Conservation (phyloP, 148 eudicot genomes). For the Selenicereus undatus region DNA sequence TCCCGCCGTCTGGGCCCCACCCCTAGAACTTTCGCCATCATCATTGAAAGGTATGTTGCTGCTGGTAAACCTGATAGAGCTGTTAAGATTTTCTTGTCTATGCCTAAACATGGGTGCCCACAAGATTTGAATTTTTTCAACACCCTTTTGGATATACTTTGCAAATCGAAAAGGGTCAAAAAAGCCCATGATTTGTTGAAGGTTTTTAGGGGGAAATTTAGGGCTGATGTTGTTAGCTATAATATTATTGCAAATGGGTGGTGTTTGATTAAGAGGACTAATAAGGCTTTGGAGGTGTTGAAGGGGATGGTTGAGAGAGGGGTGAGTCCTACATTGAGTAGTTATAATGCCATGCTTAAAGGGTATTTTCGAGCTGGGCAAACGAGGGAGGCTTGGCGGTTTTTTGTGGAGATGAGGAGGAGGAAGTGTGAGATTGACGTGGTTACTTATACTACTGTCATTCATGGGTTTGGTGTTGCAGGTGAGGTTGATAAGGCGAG, state of each 20-base stretch:
- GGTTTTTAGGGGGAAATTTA: constrained; percentile 45
- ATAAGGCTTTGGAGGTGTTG: constrained; percentile 69
- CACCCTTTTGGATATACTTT: constrained; percentile 63
- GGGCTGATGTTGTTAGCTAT: constrained; percentile 73
- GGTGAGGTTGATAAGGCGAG: constrained; percentile 73
- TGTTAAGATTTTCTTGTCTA: constrained; percentile 61
- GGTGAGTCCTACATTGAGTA: constrained; percentile 49
- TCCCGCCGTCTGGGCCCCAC: constrained; percentile 56
- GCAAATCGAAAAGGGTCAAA: constrained; percentile 68
- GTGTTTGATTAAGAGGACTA: constrained; percentile 67
- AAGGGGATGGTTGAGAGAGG: constrained; percentile 91
- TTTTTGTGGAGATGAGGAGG: constrained; percentile 82
- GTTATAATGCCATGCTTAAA: constrained; percentile 68
- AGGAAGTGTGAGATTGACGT: constrained; percentile 70
- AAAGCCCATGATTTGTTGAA: constrained; percentile 63
- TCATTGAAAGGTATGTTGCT: constrained; percentile 66
- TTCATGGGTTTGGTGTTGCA: constrained; percentile 84
- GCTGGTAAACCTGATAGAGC: constrained; percentile 79
- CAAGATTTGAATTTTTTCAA: constrained; percentile 68
- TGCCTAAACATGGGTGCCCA: constrained; percentile 55
- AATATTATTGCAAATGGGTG: constrained; percentile 84
- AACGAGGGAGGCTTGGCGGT: constrained; percentile 68
- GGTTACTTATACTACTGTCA: constrained; percentile 75
- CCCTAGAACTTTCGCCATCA: constrained; percentile 66
- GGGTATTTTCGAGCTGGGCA: constrained; percentile 72